Evolutionary conservation across 257 asterid genomes (phyloP).

Genomic region (Jaltomata sinuosa): DNA sequence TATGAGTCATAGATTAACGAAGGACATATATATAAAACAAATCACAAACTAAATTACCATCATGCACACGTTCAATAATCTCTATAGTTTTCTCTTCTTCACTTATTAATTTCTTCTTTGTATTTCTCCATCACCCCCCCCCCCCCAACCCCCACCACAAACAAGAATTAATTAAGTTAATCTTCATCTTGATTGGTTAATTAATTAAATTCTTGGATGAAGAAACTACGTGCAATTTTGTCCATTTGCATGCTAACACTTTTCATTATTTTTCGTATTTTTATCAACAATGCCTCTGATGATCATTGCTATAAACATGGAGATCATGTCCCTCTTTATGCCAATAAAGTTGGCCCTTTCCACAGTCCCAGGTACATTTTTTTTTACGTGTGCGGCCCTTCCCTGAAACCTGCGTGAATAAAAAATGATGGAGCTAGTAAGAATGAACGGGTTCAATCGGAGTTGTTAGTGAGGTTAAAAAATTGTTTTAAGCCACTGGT

Average conservation of each 20-base stretch:
- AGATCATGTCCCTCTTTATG: slow-evolving; percentile 12
- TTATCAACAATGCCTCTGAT: not conserved
- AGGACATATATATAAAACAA: not conserved
- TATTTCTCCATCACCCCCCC: too few relatives aligned
- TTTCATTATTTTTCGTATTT: not conserved
- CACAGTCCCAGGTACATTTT: slow-evolving; percentile 9
- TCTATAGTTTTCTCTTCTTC: too few relatives aligned
- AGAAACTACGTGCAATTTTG: not conserved
- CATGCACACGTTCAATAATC: not conserved
- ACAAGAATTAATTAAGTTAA: not conserved
- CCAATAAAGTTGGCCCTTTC: slow-evolving; percentile 9
- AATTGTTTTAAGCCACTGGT: too few relatives aligned
- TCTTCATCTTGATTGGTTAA: not conserved
- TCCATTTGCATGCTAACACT: not conserved
- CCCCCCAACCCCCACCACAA: too few relatives aligned
- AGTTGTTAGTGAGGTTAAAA: too few relatives aligned
- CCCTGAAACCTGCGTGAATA: too few relatives aligned
- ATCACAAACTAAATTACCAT: not conserved
- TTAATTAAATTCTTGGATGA: not conserved
- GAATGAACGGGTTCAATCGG: not conserved
- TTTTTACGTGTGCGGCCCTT: not conserved
- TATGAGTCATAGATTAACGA: not conserved
- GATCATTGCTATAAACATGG: slow-evolving; percentile 12
- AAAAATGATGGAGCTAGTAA: not conserved
- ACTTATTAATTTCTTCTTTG: not conserved